Evolutionary conservation across 2,329 filamentous ascomycete species (phyloP).

Genomic region (Stagonosporopsis rhizophila): DNA sequence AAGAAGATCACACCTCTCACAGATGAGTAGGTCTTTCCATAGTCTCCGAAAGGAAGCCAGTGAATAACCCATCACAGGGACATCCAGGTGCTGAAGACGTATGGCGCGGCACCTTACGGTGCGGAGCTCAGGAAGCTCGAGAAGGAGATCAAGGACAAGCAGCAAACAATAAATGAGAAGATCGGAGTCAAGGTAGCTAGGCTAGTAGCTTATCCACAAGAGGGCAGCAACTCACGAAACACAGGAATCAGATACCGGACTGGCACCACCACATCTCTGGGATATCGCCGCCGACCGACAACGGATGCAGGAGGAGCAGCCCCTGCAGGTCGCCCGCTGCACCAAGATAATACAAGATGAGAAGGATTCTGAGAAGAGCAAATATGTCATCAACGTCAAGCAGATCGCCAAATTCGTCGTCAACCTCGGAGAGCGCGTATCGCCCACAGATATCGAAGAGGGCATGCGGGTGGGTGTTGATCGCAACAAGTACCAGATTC

Average conservation of each 20-base stretch:
- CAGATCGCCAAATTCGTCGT: conserved; percentile 99
- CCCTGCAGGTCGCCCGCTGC: conserved; percentile 94
- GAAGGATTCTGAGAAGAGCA: conserved; percentile 95
- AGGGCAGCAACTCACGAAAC: conserved; percentile 13
- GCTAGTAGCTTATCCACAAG: background rate
- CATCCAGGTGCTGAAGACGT: conserved; percentile 99
- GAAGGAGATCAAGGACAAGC: conserved; percentile 99
- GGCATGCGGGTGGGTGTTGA: conserved; percentile 99
- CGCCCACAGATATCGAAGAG: conserved; percentile 98
- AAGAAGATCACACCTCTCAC: conserved; percentile 99
- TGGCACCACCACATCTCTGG: conserved; percentile 98
- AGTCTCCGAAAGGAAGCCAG: background rate
- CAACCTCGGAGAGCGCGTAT: conserved; percentile 94
- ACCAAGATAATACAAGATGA: conserved; percentile 99
- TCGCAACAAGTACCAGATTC: conserved; percentile 98
- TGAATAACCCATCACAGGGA: conserved; percentile 68
- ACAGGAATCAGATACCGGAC: conserved; percentile 96
- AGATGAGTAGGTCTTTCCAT: conserved; percentile 76
- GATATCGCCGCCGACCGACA: conserved; percentile 97
- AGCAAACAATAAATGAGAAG: conserved; percentile 98
- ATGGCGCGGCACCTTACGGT: conserved; percentile 95
- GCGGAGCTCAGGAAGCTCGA: conserved; percentile 95
- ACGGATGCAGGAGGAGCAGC: conserved; percentile 98
- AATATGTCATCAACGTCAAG: conserved; percentile 99
- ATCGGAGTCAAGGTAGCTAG: conserved; percentile 65